A percentile compares a stretch with the other conserved stretches of the same genome.
Conservation (phyloP, 345 rosid species). For the Aegle marmelos region DNA sequence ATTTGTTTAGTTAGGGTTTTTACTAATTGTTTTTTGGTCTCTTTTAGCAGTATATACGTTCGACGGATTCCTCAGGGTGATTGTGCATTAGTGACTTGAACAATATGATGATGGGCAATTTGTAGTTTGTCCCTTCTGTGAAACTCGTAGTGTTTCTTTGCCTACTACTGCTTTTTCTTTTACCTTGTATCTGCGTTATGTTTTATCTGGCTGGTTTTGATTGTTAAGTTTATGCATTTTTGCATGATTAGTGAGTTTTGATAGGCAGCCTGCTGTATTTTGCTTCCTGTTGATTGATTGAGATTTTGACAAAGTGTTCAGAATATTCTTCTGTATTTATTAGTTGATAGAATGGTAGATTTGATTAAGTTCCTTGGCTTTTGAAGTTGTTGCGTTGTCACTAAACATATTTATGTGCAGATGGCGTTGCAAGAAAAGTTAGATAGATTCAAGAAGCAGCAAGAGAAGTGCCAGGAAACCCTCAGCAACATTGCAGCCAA, state of each 20-base stretch:
- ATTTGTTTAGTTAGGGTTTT: no score
- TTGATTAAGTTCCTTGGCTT: not conserved
- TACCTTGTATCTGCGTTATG: no score
- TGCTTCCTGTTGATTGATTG: not conserved
- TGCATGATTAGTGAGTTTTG: not conserved
- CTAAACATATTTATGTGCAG: conserved; percentile 13
- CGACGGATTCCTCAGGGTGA: not conserved
- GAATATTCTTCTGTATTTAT: not conserved
- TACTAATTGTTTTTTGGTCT: no score
- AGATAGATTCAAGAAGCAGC: conserved; percentile 69
- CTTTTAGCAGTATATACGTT: not conserved
- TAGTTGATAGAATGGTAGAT: not conserved
- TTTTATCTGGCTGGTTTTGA: not conserved
- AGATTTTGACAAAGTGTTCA: not conserved
- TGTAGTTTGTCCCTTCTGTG: no score
- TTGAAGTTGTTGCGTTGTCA: not conserved
- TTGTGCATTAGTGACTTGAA: not conserved
- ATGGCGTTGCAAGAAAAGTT: conserved; percentile 70
- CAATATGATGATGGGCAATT: not conserved
- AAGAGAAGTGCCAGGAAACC: conserved; percentile 66
- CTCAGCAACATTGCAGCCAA: conserved; percentile 58
- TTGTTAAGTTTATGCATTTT: not conserved
- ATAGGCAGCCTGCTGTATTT: not conserved
- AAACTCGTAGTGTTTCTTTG: no score
- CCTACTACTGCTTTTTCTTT: no score